Conservation (phyloP, 371 early-diverging fungal genomes). For the Chytridium lagenaria region DNA sequence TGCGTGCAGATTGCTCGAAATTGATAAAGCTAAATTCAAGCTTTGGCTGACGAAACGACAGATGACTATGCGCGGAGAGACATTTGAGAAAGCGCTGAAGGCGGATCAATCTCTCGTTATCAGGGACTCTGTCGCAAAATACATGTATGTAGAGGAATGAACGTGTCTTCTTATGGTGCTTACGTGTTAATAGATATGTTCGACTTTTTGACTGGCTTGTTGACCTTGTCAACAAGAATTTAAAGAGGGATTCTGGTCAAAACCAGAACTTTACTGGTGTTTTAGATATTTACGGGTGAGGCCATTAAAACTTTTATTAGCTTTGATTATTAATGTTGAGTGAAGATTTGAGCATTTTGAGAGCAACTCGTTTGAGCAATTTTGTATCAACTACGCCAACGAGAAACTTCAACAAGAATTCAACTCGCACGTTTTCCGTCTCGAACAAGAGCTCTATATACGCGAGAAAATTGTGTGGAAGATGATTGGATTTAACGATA, state of each 20-base stretch:
- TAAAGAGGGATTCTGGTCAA: conserved; percentile 48
- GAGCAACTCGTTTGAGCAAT: conserved; percentile 99
- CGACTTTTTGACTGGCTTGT: conserved; percentile 95
- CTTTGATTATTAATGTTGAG: not conserved
- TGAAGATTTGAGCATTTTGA: conserved; percentile 89
- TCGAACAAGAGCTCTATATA: conserved; percentile 97
- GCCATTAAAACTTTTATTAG: not conserved
- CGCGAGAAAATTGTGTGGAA: conserved; percentile 89
- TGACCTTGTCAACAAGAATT: conserved; percentile 78
- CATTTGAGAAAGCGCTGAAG: conserved; percentile 76
- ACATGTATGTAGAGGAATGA: conserved; percentile 67
- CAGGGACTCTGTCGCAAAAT: conserved; percentile 94
- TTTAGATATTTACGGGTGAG: conserved; percentile 90
- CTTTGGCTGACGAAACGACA: conserved; percentile 91
- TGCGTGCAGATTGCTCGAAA: conserved; percentile 74
- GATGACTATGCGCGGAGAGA: conserved; percentile 83
- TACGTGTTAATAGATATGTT: conserved; percentile 62
- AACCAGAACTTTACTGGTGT: conserved; percentile 88
- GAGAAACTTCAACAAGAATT: conserved; percentile 83
- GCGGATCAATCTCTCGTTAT: conserved; percentile 77
- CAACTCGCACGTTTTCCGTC: conserved; percentile 90
- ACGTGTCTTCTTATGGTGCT: not conserved
- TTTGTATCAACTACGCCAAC: conserved; percentile 89
- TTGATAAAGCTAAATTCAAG: conserved; percentile 77
- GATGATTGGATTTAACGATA: conserved; percentile 96